Evolutionary conservation across 495 filamentous ascomycete species (phyloP).

Genomic region (Neurospora cerealis): DNA sequence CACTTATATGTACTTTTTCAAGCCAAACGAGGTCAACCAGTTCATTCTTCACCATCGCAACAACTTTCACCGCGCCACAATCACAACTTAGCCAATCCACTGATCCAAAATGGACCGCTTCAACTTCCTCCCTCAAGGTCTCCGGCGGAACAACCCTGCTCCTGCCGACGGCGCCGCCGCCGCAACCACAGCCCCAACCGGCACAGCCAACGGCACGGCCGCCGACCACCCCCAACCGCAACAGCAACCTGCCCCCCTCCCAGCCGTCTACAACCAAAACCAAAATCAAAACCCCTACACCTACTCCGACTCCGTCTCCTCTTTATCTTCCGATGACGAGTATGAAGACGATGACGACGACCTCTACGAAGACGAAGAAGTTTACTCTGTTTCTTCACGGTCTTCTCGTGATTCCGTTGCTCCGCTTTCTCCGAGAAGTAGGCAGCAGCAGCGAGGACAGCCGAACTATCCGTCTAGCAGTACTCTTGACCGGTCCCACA

Average conservation of each 20-base stretch:
- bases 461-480: neutral
- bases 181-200: neutral
- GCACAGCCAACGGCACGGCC: neutral
- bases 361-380: conserved; percentile 5
- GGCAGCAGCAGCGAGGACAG: neutral
- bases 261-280: neutral
- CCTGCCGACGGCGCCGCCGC: neutral
- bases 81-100: too few relatives aligned
- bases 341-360: conserved; percentile 11
- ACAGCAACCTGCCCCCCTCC: neutral
- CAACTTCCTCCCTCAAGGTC: conserved; percentile 16
- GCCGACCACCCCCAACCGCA: neutral
- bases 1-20: too few relatives aligned
- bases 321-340: neutral
- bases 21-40: too few relatives aligned
- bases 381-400: neutral
- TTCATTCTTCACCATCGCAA: neutral
- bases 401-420: neutral
- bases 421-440: conserved; percentile 9
- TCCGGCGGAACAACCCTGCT: neutral
- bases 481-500: neutral
- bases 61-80: neutral
- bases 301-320: neutral
- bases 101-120: conserved; percentile 25
- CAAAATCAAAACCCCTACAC: neutral